Base-by-base conservation (phyloP, 805 yeast genomes). In the Lachancea thermotolerans region DNA sequence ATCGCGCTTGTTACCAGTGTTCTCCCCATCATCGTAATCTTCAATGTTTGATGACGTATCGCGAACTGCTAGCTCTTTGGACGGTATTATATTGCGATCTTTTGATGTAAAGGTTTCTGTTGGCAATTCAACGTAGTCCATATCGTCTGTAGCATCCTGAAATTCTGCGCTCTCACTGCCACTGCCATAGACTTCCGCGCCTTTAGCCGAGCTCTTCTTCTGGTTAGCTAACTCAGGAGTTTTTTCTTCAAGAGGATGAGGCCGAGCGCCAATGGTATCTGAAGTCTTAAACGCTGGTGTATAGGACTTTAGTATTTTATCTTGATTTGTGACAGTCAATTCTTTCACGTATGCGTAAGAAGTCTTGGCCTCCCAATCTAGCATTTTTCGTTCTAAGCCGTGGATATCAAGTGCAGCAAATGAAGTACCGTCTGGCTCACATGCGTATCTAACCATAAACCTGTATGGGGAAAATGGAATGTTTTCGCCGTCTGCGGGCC, bases 341-440 rank as follows among this genome's bases (percentile, higher is more conserved):
- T 44, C 48, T 45, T 52, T 52, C 25, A 56, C 40, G 49, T 51
- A 53, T n/a, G 45, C 46, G 25, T 50, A 46, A 10, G 52, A 49
- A 10, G 44, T 51, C 33, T 52, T 53, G 8, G 55, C 48, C 25
- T 50, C 42, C 36, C 41, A 29, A 5, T 35, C 35, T 3, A 37
- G 14, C 11, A 49, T 38, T 7, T 36, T 46, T 4, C 33, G 34
- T 14, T 38, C 47, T 14, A 48, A 38, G 12, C 29, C 42, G 16
- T 38, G 46, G 8, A 56, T 44, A 28, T 50, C 50, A 12, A 57
- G 39, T 1, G 46, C 35, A 9, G 42, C 46, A 27, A 54, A 50
- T 32, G 52, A 38, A 4, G 47, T 40, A 2, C 55, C 51, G 10
- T 42, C 41, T 1, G 59, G 54, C 18, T 48, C 49, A 39, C 57